Evolutionary conservation across 805 yeast species (phyloP).

Genomic region (Pichia occidentalis): DNA sequence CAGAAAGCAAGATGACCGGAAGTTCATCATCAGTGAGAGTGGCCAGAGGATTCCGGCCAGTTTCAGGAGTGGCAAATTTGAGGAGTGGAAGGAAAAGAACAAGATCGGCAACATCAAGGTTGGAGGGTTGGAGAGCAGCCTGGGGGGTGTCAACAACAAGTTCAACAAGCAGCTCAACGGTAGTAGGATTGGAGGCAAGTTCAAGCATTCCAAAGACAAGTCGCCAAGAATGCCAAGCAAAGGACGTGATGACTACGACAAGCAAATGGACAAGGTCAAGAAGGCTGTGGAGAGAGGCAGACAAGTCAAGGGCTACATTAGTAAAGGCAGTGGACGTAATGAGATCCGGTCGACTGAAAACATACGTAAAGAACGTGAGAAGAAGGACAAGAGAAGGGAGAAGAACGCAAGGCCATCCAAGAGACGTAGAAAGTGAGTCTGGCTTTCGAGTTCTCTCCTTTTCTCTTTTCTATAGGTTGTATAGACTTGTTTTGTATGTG

Average conservation of each 20-base stretch:
- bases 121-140: conserved; percentile 34
- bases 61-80: conserved; percentile 84
- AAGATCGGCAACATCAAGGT: conserved; percentile 43
- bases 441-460: no score
- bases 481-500: no score
- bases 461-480: no score
- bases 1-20: conserved; percentile 75
- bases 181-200: conserved; percentile 41
- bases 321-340: conserved; percentile 38
- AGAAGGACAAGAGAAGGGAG: conserved; percentile 63
- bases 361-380: conserved; percentile 69
- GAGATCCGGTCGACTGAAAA: conserved; percentile 68
- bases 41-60: conserved; percentile 92
- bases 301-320: conserved; percentile 56
- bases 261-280: conserved; percentile 75
- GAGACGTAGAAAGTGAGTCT: conserved; percentile 30
- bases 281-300: conserved; percentile 74
- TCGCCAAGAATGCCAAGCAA: conserved; percentile 93
- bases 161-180: conserved; percentile 31
- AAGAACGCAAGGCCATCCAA: conserved; percentile 79
- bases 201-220: conserved; percentile 63
- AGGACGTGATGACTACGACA: conserved; percentile 76
- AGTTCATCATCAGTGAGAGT: conserved; percentile 88
- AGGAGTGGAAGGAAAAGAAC: conserved; percentile 80
- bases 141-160: conserved; percentile 21